Base-by-base conservation (phyloP, 306 rosid genomes). In the Trichosanthes truncata region DNA sequence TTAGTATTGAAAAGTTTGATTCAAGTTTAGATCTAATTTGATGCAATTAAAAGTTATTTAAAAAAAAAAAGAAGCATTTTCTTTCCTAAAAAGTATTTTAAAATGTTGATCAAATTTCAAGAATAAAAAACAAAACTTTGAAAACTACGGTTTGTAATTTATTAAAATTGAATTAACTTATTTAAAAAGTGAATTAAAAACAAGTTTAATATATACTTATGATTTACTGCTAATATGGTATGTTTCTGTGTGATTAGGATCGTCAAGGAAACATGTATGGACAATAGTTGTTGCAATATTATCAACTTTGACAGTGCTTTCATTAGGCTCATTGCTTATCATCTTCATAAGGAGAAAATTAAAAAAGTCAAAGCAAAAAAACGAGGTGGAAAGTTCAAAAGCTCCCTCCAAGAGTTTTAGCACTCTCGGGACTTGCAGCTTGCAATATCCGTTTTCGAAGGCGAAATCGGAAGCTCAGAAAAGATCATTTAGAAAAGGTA, bases 401-500 rank as follows among this genome's bases (percentile, higher is more conserved):
- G 62, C 74, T 45, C 18, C 74, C 49, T 82, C 92, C 17, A 88
- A 82, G 80, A 86, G 74, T 75, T 40, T 77, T 63, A 76, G 76
- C 67, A 67, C 65, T 79, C 51, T 71, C 15, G 83, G 80, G 89
- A 77, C 89, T 41, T 75, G 62, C 63, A 84, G 89, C 12, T 49
- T 79, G 76, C 90, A 65, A 78, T 79, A 81, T 49, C 82, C 80
- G 3, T 68, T 63, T 25, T 76, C 78, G 63, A 73, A 55, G 89
- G 14, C 65, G 0, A 78, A 60, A 78, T 84, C 63, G 81, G 88
- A 86, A 91, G 98, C 55, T 90, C 82, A 83, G 79, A 77, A 78
- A 18, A 81, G 45, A 74, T 25, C 21, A 17, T 46, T 12, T 38
- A 76, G 80, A 31, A 61, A n/a, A 72, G 53, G 40, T 29, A 13